phyloP scores from a whole-genome alignment of 768 basidiomycete genomes.

The Tylopilus plumbeoviolaceoides region DNA sequence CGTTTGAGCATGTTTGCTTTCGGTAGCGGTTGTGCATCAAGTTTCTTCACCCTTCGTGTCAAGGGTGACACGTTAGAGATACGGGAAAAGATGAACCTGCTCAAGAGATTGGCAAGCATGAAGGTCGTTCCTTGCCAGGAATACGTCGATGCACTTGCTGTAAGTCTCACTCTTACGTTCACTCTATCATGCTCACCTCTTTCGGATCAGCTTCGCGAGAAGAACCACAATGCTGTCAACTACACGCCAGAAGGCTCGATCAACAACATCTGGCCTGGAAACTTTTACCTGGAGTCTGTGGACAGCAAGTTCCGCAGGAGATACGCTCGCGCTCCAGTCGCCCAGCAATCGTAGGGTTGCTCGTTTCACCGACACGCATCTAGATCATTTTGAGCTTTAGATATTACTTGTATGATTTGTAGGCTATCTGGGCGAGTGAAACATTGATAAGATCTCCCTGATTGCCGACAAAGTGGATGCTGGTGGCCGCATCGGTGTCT shows the following conservation, averaged over 20 bases:
- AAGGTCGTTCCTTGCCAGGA: constrained; percentile 90
- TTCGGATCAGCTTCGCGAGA: constrained; percentile 77
- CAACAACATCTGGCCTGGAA: constrained; percentile 91
- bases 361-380: not conserved
- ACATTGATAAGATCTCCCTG: too few relatives aligned
- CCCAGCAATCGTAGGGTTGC: constrained; percentile 3
- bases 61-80: constrained; percentile 87
- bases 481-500: too few relatives aligned
- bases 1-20: constrained; percentile 95
- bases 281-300: constrained; percentile 88
- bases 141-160: constrained; percentile 79
- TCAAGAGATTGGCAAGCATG: constrained; percentile 75
- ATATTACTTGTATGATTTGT: constrained; percentile 13
- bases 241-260: constrained; percentile 84
- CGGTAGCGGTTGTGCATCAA: constrained; percentile 91
- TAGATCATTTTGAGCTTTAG: constrained; percentile 9
- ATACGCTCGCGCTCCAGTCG: constrained; percentile 53
- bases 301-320: constrained; percentile 91
- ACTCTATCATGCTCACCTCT: not conserved
- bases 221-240: constrained; percentile 87
- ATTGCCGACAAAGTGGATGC: too few relatives aligned
- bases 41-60: constrained; percentile 85
- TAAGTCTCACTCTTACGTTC: constrained; percentile 31
- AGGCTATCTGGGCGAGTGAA: not conserved
- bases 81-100: constrained; percentile 74